phyloP scores from a whole-genome alignment of 2,329 filamentous ascomycete genomes.

The Neonectria neomacrospora region DNA sequence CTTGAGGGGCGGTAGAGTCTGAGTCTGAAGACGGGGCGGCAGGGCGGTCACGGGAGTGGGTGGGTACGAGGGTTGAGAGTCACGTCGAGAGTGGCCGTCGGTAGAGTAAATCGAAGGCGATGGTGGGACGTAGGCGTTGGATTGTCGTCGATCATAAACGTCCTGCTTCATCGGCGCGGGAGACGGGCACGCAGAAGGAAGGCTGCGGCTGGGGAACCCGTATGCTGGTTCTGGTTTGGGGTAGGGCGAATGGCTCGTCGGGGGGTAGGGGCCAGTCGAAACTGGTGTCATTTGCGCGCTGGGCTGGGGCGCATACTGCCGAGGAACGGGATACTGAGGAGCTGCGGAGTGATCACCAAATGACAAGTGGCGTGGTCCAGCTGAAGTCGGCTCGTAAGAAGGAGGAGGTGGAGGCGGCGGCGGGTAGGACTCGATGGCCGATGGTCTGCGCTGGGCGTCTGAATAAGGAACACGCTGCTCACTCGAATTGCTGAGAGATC shows the following conservation, averaged over 20 bases:
- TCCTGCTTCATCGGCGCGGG: constrained; percentile 48
- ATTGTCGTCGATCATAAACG: constrained; percentile 51
- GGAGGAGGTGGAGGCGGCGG: constrained; percentile 52
- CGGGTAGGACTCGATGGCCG: constrained; percentile 58
- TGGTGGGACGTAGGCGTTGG: constrained; percentile 52
- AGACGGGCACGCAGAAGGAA: constrained; percentile 47
- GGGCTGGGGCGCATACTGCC: constrained; percentile 53
- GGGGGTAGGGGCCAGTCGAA: constrained; percentile 49
- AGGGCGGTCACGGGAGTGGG: constrained; percentile 44
- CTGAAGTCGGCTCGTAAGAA: constrained; percentile 46
- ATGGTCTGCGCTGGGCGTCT: constrained; percentile 59
- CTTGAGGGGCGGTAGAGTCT: constrained; percentile 51
- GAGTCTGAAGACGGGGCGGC: constrained; percentile 36
- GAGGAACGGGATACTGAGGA: constrained; percentile 50
- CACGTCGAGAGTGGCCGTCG: constrained; percentile 45
- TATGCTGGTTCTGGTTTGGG: constrained; percentile 53
- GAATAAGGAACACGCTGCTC: constrained; percentile 58
- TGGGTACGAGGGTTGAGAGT: constrained; percentile 47
- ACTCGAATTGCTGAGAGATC: constrained; percentile 70
- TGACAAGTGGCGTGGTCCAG: constrained; percentile 47
- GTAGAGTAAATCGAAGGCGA: constrained; percentile 50
- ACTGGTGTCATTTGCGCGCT: constrained; percentile 49
- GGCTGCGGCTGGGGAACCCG: constrained; percentile 44
- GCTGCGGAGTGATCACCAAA: constrained; percentile 48
- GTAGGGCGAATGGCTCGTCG: constrained; percentile 55